Evolutionary conservation across 768 basidiomycete genomes (phyloP).

Genomic region (Zangia roseola): DNA sequence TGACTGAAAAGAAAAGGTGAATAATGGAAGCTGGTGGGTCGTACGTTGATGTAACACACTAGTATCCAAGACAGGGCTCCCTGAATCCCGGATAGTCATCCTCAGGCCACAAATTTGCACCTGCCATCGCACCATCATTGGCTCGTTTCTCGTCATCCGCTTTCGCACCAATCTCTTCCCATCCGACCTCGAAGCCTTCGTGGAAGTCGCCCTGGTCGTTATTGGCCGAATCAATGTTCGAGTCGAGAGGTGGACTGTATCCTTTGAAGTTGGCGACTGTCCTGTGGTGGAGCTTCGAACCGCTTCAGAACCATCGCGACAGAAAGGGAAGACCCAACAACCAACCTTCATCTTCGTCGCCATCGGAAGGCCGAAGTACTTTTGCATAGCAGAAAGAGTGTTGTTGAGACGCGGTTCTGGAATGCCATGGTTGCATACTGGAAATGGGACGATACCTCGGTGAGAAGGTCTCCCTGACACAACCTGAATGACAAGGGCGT

Average conservation of each 20-base stretch:
- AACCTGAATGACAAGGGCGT: slow-evolving; percentile 3
- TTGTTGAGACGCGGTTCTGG: slow-evolving; percentile 46
- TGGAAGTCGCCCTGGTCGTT: slow-evolving; percentile 80
- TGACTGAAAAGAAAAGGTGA: slow-evolving; percentile 38
- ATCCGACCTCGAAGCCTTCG: slow-evolving; percentile 88
- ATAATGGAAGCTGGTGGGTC: slow-evolving; percentile 14
- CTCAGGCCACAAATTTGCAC: slow-evolving; percentile 77
- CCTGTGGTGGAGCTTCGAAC: slow-evolving; percentile 60
- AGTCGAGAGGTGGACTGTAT: slow-evolving; percentile 66
- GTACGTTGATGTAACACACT: slow-evolving; percentile 44
- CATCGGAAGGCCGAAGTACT: slow-evolving; percentile 66
- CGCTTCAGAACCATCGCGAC: too few relatives aligned
- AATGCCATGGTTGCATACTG: slow-evolving; percentile 79
- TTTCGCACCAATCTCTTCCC: slow-evolving; percentile 48
- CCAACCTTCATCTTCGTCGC: slow-evolving; percentile 65
- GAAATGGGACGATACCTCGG: not conserved
- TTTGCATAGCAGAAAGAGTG: slow-evolving; percentile 47
- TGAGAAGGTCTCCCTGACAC: not conserved
- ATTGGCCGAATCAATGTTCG: slow-evolving; percentile 67
- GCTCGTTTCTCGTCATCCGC: slow-evolving; percentile 25
- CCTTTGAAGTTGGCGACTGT: slow-evolving; percentile 74
- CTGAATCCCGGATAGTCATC: slow-evolving; percentile 60
- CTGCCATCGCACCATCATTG: slow-evolving; percentile 60
- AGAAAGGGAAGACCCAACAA: too few relatives aligned
- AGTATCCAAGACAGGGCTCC: slow-evolving; percentile 58